Evolutionary conservation across 805 yeast genomes (phyloP).

Genomic region (Ogataea trehalophila): DNA sequence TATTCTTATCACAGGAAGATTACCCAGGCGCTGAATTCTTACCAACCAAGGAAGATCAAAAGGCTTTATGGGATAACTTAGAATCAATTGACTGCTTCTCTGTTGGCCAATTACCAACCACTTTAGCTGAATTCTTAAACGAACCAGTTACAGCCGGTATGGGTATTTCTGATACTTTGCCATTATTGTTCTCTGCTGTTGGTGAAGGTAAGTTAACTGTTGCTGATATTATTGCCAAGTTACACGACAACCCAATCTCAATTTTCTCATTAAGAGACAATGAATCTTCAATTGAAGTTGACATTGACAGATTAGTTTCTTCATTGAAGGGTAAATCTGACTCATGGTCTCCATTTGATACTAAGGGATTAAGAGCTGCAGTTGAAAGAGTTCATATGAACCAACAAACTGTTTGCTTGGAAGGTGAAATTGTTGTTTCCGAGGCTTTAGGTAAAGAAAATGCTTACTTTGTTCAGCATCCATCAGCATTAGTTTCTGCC

Average conservation of each 20-base stretch:
- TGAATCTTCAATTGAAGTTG: slow-evolving; percentile 75
- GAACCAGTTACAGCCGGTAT: slow-evolving; percentile 61
- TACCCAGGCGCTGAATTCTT: slow-evolving; percentile 67
- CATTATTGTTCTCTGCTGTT: slow-evolving; percentile 78
- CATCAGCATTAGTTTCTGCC: slow-evolving; percentile 31
- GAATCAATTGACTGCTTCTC: slow-evolving; percentile 79
- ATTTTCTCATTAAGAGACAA: slow-evolving; percentile 83
- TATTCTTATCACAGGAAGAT: slow-evolving; percentile 70
- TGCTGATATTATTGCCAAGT: slow-evolving; percentile 63
- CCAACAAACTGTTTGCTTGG: slow-evolving; percentile 76
- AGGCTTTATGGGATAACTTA: slow-evolving; percentile 74
- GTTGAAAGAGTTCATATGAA: slow-evolving; percentile 83
- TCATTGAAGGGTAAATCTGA: slow-evolving; percentile 35
- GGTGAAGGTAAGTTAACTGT: slow-evolving; percentile 65
- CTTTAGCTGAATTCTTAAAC: slow-evolving; percentile 62
- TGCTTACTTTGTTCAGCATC: slow-evolving; percentile 41
- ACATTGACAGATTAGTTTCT: slow-evolving; percentile 63
- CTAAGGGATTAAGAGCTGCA: slow-evolving; percentile 61
- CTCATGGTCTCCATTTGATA: slow-evolving; percentile 53
- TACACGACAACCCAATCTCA: slow-evolving; percentile 76
- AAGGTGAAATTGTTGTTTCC: slow-evolving; percentile 63
- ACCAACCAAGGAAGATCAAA: slow-evolving; percentile 79
- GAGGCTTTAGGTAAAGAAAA: slow-evolving; percentile 61
- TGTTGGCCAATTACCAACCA: slow-evolving; percentile 73
- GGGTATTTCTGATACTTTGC: slow-evolving; percentile 77